Base-by-base conservation (phyloP, 2,329 filamentous ascomycete genomes). In the Rhinocladiella similis region DNA sequence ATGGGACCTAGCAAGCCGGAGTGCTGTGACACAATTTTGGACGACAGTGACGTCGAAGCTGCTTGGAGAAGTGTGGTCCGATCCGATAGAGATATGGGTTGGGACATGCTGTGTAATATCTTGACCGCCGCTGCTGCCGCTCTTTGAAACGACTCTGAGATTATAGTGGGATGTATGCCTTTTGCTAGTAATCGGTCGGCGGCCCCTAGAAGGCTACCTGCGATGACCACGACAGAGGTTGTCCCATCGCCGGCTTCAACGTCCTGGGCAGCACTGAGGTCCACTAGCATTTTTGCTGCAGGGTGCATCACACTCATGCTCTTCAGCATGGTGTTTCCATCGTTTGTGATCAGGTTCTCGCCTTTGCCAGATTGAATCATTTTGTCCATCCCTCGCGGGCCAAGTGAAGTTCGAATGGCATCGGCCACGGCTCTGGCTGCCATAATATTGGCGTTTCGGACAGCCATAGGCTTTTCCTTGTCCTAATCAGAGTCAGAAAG, bases 231-330 rank as follows among this genome's bases (percentile, higher is more conserved):
- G 22, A 99, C 94, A 3, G 93, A 97, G 35, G 94, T 99, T 54
- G 94, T 99, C 69, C 94, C 95, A 74, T 99, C 94, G 77, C 94
- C 94, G 62, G 94, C 94, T 76, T 99, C 94, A 60, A 99, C 91
- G 79, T 99, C 94, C 75, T 99, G 94, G 64, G 94, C 94, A 65
- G 94, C 90, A 68, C 93, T 95, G 61, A 99, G 84, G 75, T 99
- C 92, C 69, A 99, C 94, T 66, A 99, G 83, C 94, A 99, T 99
- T 80, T 96, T 97, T 50, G 94, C 94, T 47, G 95, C 96, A n/a
- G 94, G 94, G 73, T 99, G 94, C 88, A 99, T 91, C 65, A 99
- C 94, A 64, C 90, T 89, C 94, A 99, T 97, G 80, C 93, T 93
- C 79, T 90, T 96, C 71, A 99, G 80, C 93, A 99, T 99, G 56